Evolutionary conservation across 768 basidiomycete species (phyloP).

Genomic region (Trametes elegans): DNA sequence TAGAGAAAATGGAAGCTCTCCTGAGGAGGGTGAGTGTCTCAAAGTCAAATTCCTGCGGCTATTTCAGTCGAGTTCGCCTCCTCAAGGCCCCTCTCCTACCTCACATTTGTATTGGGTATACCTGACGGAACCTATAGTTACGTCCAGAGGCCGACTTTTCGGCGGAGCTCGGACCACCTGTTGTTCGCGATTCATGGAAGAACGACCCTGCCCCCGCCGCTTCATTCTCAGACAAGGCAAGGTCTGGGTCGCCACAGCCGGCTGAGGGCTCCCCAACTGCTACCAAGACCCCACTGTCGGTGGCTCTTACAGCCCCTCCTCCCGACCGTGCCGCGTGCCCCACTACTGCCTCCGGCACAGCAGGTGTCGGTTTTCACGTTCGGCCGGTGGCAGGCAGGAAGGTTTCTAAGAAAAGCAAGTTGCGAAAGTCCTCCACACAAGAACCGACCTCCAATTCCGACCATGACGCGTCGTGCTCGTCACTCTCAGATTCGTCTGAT

Average conservation of each 20-base stretch:
- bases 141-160: constrained; percentile 62
- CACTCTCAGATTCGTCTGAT: constrained; percentile 32
- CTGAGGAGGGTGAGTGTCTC: constrained; percentile 34
- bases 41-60: constrained; percentile 11
- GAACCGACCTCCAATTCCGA: constrained; percentile 15
- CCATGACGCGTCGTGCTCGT: constrained; percentile 13
- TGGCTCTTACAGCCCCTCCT: constrained; percentile 9
- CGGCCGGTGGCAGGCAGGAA: constrained; percentile 8
- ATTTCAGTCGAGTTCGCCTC: constrained; percentile 27
- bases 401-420: background rate
- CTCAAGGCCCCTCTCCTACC: background rate
- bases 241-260: constrained; percentile 4
- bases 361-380: background rate
- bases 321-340: constrained; percentile 1
- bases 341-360: constrained; percentile 8
- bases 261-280: constrained; percentile 4
- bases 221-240: constrained; percentile 12
- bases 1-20: constrained; percentile 37
- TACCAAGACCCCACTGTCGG: background rate
- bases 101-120: background rate
- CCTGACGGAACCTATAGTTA: constrained; percentile 40
- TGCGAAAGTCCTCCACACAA: background rate
- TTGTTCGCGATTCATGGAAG: constrained; percentile 67
- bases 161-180: constrained; percentile 57
- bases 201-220: constrained; percentile 23